Conservation (phyloP, 1,139 yeast species). For the Geotrichum fermentans region DNA sequence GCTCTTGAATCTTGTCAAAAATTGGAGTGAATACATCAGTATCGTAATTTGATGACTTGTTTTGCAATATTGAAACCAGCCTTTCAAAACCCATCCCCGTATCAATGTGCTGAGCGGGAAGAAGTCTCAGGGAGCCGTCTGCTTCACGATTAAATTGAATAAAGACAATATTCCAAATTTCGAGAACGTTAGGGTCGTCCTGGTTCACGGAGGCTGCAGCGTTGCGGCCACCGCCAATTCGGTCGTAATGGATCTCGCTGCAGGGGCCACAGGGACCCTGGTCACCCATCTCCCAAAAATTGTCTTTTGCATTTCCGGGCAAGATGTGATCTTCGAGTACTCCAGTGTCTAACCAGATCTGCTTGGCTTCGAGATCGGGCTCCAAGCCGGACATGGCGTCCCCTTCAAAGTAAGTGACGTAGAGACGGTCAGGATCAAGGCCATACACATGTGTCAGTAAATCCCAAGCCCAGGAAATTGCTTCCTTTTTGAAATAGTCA, state of each 20-base stretch:
- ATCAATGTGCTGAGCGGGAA: slow-evolving; percentile 93
- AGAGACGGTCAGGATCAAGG: slow-evolving; percentile 69
- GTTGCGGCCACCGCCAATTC: slow-evolving; percentile 98
- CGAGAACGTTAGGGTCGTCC: slow-evolving; percentile 97
- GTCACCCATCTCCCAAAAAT: slow-evolving; percentile 99
- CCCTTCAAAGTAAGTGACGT: slow-evolving; percentile 95
- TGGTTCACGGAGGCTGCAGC: slow-evolving; percentile 83
- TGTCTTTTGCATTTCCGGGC: slow-evolving; percentile 85
- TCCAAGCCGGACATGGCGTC: slow-evolving; percentile 76
- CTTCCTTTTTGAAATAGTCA: slow-evolving; percentile 93
- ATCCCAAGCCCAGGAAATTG: slow-evolving; percentile 86
- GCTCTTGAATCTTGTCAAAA: slow-evolving; percentile 78
- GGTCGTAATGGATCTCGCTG: slow-evolving; percentile 93
- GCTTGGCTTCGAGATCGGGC: slow-evolving; percentile 90
- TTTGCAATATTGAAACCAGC: slow-evolving; percentile 87
- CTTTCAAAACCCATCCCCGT: slow-evolving; percentile 99
- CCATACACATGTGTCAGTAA: slow-evolving; percentile 79
- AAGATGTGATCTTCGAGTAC: slow-evolving; percentile 87
- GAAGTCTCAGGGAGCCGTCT: slow-evolving; percentile 71
- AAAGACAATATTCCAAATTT: slow-evolving; percentile 95
- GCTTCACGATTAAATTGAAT: slow-evolving; percentile 94
- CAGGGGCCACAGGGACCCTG: slow-evolving; percentile 99
- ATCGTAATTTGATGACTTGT: slow-evolving; percentile 87
- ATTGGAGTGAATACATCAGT: slow-evolving; percentile 93
- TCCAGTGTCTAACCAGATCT: slow-evolving; percentile 81